phyloP scores from a whole-genome alignment of 441 rosid genomes.

The Gossypium armourianum region DNA sequence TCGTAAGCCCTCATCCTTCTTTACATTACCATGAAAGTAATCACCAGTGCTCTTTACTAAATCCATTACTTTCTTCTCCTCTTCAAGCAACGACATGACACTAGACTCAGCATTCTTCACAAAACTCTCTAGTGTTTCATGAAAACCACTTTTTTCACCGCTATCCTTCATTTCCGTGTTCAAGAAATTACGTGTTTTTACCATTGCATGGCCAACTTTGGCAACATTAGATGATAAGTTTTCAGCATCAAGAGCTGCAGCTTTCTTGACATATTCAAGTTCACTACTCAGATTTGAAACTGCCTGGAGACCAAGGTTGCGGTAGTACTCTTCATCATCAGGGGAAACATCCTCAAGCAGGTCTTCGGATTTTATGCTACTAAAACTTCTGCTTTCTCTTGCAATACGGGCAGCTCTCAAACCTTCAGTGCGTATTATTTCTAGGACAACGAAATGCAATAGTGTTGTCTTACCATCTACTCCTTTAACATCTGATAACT shows the following conservation, averaged over 20 bases:
- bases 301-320: conserved; percentile 67
- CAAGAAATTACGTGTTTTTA: conserved; percentile 52
- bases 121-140: conserved; percentile 48
- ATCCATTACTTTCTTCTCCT: conserved; percentile 73
- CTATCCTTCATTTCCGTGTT: conserved; percentile 49
- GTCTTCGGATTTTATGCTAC: conserved; percentile 64
- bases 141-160: conserved; percentile 63
- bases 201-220: conserved; percentile 47
- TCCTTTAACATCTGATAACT: conserved; percentile 87
- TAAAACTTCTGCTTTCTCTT: conserved; percentile 51
- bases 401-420: conserved; percentile 59
- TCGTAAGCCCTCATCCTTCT: conserved; percentile 83
- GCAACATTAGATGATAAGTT: conserved; percentile 54
- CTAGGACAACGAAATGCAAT: conserved; percentile 93
- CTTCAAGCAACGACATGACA: conserved; percentile 40
- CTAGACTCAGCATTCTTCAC: conserved; percentile 61
- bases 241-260: conserved; percentile 72
- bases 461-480: conserved; percentile 91
- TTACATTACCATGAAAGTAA: conserved; percentile 88
- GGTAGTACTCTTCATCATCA: conserved; percentile 51
- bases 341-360: conserved; percentile 45
- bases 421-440: conserved; percentile 86
- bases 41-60: conserved; percentile 88
- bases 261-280: conserved; percentile 73
- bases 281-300: conserved; percentile 65